Percentiles rank a stretch among this genome's conserved stretches.
These are phyloP conservation scores for Klebsormidium nitens DNA, from an alignment of 139 green algal genomes.

Conservation along the genomic window DNA sequence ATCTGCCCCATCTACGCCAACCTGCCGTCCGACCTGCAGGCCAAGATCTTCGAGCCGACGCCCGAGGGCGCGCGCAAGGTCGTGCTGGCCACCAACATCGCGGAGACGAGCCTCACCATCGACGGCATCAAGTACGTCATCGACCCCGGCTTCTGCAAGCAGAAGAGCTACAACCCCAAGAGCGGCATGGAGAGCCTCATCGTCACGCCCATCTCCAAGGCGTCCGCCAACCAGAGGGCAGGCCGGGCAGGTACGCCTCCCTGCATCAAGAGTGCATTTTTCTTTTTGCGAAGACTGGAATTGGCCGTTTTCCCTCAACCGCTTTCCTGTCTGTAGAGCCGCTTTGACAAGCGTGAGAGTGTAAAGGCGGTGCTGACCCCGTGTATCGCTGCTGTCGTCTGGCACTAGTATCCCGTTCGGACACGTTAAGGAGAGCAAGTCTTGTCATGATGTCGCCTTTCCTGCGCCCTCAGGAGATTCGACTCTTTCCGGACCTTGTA, in stretches of 20 bases:
- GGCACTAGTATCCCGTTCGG: no score
- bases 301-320: not conserved
- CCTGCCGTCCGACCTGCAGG: conserved; percentile 88
- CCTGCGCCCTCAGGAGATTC: no score
- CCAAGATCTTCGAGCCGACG: conserved; percentile 95
- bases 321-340: no score
- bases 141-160: conserved; percentile 94
- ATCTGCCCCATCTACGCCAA: conserved; percentile 97
- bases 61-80: conserved; percentile 68
- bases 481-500: no score
- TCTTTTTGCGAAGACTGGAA: no score
- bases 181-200: conserved; percentile 92
- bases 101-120: conserved; percentile 95
- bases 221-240: conserved; percentile 78
- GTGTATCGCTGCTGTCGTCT: no score
- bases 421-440: no score
- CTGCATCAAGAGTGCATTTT: no score
- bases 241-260: conserved; percentile 61
- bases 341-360: no score
- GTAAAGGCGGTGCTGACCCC: no score
- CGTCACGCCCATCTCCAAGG: conserved; percentile 88
- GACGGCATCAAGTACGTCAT: conserved; percentile 96
- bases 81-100: conserved; percentile 98
- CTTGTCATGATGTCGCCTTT: no score
- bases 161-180: conserved; percentile 94